Evolutionary conservation across 257 asterid genomes (phyloP).

Genomic region (Solanum clarkiae): DNA sequence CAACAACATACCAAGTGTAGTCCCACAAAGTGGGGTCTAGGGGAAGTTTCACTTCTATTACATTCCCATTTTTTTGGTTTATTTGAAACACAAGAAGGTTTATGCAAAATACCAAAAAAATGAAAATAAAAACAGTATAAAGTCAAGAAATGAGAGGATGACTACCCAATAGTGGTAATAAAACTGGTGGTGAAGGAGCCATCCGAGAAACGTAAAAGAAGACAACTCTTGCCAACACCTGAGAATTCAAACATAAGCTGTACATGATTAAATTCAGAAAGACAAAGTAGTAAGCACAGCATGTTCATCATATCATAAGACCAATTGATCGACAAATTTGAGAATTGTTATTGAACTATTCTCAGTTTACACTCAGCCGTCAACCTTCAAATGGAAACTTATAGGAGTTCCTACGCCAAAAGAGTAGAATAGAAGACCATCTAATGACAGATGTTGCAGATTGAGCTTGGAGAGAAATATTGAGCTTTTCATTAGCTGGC

Average conservation of each 20-base stretch:
- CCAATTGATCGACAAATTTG: background rate
- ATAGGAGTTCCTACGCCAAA: background rate
- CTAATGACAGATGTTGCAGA: background rate
- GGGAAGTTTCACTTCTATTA: background rate
- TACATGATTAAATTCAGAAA: background rate
- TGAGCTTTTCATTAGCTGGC: background rate
- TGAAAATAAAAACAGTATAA: background rate
- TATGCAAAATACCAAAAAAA: background rate
- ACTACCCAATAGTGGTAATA: conserved; percentile 69
- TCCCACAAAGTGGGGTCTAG: background rate
- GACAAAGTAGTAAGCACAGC: background rate
- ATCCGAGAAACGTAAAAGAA: conserved; percentile 89
- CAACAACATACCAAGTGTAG: background rate
- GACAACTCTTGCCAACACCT: conserved; percentile 97
- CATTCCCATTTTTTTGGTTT: background rate
- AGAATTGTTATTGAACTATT: background rate
- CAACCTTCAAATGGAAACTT: background rate
- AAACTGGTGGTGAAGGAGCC: conserved; percentile 98
- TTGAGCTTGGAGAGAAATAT: background rate
- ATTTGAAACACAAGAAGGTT: background rate
- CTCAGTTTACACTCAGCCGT: background rate
- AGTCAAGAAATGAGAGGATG: background rate
- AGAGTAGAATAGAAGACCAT: background rate
- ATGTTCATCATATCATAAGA: background rate
- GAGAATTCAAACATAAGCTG: background rate